phyloP scores from a whole-genome alignment of 129 eudicot genomes.

The Escallonia rubra region DNA sequence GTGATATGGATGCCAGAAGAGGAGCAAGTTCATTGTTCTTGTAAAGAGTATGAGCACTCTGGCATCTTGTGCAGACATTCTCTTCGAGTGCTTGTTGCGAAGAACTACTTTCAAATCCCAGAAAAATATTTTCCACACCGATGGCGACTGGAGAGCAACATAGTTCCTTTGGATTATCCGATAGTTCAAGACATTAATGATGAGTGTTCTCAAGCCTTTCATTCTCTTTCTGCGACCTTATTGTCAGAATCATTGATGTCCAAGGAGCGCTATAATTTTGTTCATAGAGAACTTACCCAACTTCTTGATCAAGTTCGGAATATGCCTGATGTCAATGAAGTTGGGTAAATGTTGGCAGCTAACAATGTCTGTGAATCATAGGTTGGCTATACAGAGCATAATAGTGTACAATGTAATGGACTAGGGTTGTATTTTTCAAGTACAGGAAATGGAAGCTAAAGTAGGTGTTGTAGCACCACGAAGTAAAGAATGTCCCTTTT shows the following conservation, averaged over 20 bases:
- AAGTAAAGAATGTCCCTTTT: background rate
- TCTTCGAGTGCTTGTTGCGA: slow-evolving; percentile 51
- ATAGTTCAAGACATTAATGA: slow-evolving; percentile 31
- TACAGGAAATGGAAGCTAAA: background rate
- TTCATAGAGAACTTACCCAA: slow-evolving; percentile 52
- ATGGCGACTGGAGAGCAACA: slow-evolving; percentile 54
- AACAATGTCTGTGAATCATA: slow-evolving; percentile 32
- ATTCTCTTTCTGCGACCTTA: slow-evolving; percentile 43
- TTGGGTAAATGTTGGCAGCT: slow-evolving; percentile 29
- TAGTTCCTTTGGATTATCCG: slow-evolving; percentile 38
- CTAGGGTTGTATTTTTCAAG: too few species aligned
- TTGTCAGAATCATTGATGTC: slow-evolving; percentile 55
- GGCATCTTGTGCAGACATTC: slow-evolving; percentile 65
- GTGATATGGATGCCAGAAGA: slow-evolving; percentile 64
- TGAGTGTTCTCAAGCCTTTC: slow-evolving; percentile 51
- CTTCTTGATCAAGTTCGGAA: slow-evolving; percentile 49
- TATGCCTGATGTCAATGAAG: slow-evolving; percentile 52
- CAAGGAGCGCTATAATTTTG: slow-evolving; percentile 56
- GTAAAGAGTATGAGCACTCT: slow-evolving; percentile 71
- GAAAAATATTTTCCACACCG: slow-evolving; percentile 59
- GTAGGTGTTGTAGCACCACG: background rate
- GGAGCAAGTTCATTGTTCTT: slow-evolving; percentile 76
- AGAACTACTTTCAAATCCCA: slow-evolving; percentile 71
- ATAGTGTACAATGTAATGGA: background rate
- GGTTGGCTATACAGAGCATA: slow-evolving; percentile 3